These are phyloP conservation scores for Jacaranda copaia DNA, from an alignment of 257 asterid species.

Conservation along the genomic window DNA sequence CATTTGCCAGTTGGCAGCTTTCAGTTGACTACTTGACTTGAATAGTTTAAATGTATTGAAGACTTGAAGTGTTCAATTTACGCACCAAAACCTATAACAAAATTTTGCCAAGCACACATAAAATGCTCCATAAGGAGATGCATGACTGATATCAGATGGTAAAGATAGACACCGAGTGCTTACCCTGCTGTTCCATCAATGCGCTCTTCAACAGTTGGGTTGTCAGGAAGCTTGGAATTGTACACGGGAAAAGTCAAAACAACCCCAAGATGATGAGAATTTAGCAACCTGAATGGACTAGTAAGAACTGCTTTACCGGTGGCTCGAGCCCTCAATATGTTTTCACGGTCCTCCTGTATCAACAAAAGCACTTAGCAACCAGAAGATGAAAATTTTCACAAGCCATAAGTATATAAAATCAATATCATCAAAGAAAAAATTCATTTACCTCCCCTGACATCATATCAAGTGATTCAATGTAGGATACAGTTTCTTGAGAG, in stretches of 20 bases:
- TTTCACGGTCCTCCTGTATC: constrained; percentile 91
- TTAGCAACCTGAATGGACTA: constrained; percentile 82
- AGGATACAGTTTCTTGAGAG: constrained; percentile 91
- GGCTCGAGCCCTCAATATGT: constrained; percentile 84
- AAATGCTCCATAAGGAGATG: background rate
- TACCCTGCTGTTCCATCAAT: constrained; percentile 88
- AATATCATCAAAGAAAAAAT: background rate
- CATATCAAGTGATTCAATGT: constrained; percentile 88
- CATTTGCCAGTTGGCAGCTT: background rate
- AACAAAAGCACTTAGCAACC: constrained; percentile 30
- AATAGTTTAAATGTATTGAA: background rate
- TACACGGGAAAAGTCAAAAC: constrained; percentile 95
- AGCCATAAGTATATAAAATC: background rate
- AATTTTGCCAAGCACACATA: background rate
- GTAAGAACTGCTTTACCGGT: constrained; percentile 98
- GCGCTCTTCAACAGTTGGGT: constrained; percentile 75
- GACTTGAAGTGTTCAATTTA: background rate
- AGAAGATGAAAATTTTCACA: constrained; percentile 18
- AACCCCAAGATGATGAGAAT: constrained; percentile 89
- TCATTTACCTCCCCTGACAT: constrained; percentile 93
- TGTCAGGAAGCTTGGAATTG: constrained; percentile 62
- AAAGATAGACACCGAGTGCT: constrained; percentile 30
- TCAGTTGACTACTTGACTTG: background rate
- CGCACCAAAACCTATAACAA: background rate
- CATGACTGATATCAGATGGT: constrained; percentile 8